Evolutionary conservation across 139 green algal genomes (phyloP).

Genomic region (Chlamydomonas sp.): DNA sequence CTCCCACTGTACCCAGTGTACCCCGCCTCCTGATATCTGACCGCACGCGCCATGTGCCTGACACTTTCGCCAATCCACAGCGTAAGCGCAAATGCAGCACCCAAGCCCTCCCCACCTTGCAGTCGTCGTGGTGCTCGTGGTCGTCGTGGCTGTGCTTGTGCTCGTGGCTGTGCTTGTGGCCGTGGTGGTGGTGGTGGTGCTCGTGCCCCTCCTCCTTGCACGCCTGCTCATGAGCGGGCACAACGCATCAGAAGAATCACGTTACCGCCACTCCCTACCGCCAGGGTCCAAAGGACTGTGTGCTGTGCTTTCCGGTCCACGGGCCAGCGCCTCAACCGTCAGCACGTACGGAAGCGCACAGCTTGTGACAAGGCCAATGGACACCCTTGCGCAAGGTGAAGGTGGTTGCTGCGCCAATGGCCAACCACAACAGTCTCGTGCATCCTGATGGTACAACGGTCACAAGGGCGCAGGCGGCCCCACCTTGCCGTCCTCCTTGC

Average conservation of each 20-base stretch:
- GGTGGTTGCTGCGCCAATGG: not conserved
- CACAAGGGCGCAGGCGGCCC: not conserved
- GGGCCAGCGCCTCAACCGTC: too few relatives aligned
- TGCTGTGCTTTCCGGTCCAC: too few relatives aligned
- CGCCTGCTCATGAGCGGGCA: not conserved
- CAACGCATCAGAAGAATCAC: not conserved
- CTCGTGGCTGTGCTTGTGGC: conserved; percentile 54
- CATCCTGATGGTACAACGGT: not conserved
- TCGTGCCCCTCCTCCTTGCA: conserved; percentile 16
- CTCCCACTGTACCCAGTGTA: too few relatives aligned
- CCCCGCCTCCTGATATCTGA: too few relatives aligned
- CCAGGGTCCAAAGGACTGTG: too few relatives aligned
- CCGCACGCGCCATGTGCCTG: too few relatives aligned
- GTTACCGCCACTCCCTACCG: not conserved
- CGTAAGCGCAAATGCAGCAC: too few relatives aligned
- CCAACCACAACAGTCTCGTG: not conserved
- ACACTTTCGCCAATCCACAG: too few relatives aligned
- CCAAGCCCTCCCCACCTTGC: conserved; percentile 25
- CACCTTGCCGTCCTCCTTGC: not conserved
- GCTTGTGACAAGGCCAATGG: too few relatives aligned
- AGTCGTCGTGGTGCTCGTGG: conserved; percentile 35
- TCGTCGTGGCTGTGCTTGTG: conserved; percentile 40
- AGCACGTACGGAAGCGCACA: too few relatives aligned
- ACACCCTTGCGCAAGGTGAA: too few relatives aligned
- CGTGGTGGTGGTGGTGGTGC: conserved; percentile 50